These are phyloP conservation scores for Neurospora hispaniola DNA, from an alignment of 495 filamentous ascomycete species.

Conservation along the genomic window DNA sequence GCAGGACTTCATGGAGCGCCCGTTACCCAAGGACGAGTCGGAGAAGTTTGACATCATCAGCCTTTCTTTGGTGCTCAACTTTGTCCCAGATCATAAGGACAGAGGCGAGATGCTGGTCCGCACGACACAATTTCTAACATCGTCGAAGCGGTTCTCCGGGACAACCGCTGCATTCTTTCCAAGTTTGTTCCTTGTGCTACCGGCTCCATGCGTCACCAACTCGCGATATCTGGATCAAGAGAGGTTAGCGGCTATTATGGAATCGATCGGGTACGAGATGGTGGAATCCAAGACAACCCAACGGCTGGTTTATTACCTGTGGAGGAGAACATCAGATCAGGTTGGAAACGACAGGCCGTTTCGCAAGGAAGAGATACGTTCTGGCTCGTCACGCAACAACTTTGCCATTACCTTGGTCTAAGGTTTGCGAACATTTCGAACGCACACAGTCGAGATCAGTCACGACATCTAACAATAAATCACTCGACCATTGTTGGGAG, in stretches of 20 bases:
- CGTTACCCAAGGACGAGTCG: slow-evolving; percentile 48
- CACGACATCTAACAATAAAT: neutral
- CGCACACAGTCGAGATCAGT: neutral
- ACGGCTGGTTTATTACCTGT: slow-evolving; percentile 86
- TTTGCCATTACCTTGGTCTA: slow-evolving; percentile 61
- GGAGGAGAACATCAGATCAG: slow-evolving; percentile 35
- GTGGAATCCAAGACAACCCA: slow-evolving; percentile 57
- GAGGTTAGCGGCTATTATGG: slow-evolving; percentile 64
- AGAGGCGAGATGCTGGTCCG: slow-evolving; percentile 84
- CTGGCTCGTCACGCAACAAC: slow-evolving; percentile 72
- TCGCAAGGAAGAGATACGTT: slow-evolving; percentile 61
- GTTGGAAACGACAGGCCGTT: slow-evolving; percentile 15
- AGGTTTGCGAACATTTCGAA: neutral
- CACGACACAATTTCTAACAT: slow-evolving; percentile 51
- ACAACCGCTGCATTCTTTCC: slow-evolving; percentile 44
- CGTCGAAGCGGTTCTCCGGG: slow-evolving; percentile 2
- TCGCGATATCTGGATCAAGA: slow-evolving; percentile 79
- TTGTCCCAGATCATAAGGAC: slow-evolving; percentile 62
- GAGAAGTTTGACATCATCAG: slow-evolving; percentile 82
- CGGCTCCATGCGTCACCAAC: slow-evolving; percentile 79
- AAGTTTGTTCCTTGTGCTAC: slow-evolving; percentile 80
- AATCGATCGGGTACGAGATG: slow-evolving; percentile 59
- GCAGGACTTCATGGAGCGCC: slow-evolving; percentile 91
- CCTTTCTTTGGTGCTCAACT: slow-evolving; percentile 93
- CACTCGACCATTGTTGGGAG: neutral